These are phyloP conservation scores for Ascochyta clinopodiicola DNA, from an alignment of 2,329 filamentous ascomycete genomes.

Conservation along the genomic window DNA sequence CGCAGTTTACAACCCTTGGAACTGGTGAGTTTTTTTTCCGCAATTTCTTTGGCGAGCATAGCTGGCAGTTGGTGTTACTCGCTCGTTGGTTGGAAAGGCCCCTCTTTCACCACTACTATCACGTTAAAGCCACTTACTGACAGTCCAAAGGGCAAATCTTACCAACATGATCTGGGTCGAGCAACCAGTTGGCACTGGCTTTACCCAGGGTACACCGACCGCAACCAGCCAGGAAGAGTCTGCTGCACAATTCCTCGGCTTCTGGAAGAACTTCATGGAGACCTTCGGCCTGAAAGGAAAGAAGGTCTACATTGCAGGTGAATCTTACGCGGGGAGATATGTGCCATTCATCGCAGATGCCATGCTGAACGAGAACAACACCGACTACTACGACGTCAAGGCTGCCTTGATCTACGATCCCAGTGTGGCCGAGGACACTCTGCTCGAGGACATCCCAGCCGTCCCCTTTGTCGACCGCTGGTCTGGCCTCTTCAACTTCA, in stretches of 20 bases:
- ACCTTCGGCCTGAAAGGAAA: conserved; percentile 70
- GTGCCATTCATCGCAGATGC: conserved; percentile 75
- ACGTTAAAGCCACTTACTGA: neutral
- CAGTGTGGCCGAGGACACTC: conserved; percentile 60
- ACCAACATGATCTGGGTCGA: conserved; percentile 81
- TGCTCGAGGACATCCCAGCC: conserved; percentile 61
- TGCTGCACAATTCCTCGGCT: conserved; percentile 75
- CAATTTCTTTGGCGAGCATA: too few relatives aligned
- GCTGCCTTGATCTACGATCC: conserved; percentile 78
- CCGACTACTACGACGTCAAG: conserved; percentile 69
- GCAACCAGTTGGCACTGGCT: conserved; percentile 72
- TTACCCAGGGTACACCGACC: conserved; percentile 68
- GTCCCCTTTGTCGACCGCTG: conserved; percentile 68
- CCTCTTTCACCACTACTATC: too few relatives aligned
- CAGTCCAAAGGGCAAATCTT: conserved; percentile 56
- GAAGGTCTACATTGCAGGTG: conserved; percentile 76
- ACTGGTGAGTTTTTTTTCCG: conserved; percentile 43
- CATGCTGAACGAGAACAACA: conserved; percentile 73
- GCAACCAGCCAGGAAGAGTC: conserved; percentile 72
- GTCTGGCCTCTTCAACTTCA: conserved; percentile 67
- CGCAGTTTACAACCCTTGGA: conserved; percentile 53
- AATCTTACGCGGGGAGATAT: conserved; percentile 70
- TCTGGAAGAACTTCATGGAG: conserved; percentile 79
- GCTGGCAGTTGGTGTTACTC: too few relatives aligned
- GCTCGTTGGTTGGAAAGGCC: too few relatives aligned